Evolutionary conservation across 2,329 filamentous ascomycete species (phyloP).

Genomic region (Penicillium hordei): DNA sequence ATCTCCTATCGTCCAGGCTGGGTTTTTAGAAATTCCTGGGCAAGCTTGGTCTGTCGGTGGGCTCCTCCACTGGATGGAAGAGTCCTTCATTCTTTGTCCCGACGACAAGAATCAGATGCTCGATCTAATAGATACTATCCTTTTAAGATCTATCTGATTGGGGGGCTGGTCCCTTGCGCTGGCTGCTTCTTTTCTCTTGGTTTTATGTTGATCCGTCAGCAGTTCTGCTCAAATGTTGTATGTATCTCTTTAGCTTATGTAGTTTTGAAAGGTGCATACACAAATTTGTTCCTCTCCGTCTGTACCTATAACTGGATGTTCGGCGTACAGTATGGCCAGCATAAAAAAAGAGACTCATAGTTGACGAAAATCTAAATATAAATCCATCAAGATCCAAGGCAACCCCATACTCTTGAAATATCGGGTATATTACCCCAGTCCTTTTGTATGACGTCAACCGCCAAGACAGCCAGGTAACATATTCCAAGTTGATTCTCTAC

Average conservation of each 20-base stretch:
- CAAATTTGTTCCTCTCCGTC: neutral
- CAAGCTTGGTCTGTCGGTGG: conserved; percentile 29
- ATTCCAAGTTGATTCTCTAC: neutral
- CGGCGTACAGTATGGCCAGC: too few relatives aligned
- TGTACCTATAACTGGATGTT: neutral
- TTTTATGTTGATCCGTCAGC: conserved; percentile 14
- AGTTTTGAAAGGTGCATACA: conserved; percentile 22
- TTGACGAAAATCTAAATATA: neutral
- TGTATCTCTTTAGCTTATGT: conserved; percentile 14
- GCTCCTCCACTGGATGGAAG: conserved; percentile 31
- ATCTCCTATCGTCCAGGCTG: conserved; percentile 57
- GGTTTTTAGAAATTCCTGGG: conserved; percentile 40
- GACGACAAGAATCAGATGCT: conserved; percentile 53
- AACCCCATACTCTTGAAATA: neutral
- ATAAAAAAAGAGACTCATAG: too few relatives aligned
- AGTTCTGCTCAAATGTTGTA: conserved; percentile 17
- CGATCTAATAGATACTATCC: conserved; percentile 28
- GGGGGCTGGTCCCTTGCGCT: conserved; percentile 36
- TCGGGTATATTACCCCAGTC: neutral
- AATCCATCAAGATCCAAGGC: neutral
- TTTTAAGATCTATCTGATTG: conserved; percentile 35
- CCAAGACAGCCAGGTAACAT: conserved; percentile 1
- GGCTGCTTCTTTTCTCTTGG: conserved; percentile 25
- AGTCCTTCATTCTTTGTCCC: conserved; percentile 18
- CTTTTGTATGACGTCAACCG: conserved; percentile 2